phyloP scores from a whole-genome alignment of 352 stramenopile genomes.

The Globisporangium uncinulatum region DNA sequence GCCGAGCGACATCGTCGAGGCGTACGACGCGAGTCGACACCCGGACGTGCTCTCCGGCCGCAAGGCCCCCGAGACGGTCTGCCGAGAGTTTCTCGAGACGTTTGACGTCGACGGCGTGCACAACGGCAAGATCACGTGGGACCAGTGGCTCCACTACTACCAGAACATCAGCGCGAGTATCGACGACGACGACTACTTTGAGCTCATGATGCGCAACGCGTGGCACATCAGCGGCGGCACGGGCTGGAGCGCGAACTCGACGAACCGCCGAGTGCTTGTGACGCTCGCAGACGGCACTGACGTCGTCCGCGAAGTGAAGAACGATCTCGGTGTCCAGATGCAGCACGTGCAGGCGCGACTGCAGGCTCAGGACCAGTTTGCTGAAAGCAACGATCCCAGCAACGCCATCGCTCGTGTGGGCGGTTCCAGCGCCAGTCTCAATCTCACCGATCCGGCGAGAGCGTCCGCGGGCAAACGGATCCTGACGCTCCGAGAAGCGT shows the following conservation, averaged over 20 bases:
- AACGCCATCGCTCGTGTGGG: slow-evolving; percentile 6
- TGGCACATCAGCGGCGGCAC: slow-evolving; percentile 53
- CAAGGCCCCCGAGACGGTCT: slow-evolving; percentile 57
- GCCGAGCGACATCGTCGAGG: slow-evolving; percentile 70
- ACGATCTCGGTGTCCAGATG: slow-evolving; percentile 34
- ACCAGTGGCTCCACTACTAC: slow-evolving; percentile 85
- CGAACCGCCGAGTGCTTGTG: slow-evolving; percentile 56
- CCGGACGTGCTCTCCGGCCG: slow-evolving; percentile 76
- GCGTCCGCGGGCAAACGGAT: slow-evolving; percentile 28
- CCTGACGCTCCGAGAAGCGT: slow-evolving; percentile 54
- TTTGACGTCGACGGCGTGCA: slow-evolving; percentile 73
- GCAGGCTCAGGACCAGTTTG: slow-evolving; percentile 23
- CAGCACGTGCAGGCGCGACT: slow-evolving; percentile 30
- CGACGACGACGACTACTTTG: slow-evolving; percentile 89
- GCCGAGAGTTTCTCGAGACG: slow-evolving; percentile 81
- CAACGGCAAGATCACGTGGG: slow-evolving; percentile 65
- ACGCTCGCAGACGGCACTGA: slow-evolving; percentile 44
- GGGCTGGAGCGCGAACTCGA: slow-evolving; percentile 55
- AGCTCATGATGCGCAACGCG: slow-evolving; percentile 88
- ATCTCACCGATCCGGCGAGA: slow-evolving; percentile 10
- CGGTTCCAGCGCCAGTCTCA: slow-evolving; percentile 2
- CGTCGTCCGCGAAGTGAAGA: slow-evolving; percentile 31
- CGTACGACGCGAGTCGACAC: slow-evolving; percentile 81
- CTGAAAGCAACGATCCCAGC: background rate
- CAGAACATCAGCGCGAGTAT: slow-evolving; percentile 86